Evolutionary conservation across 208 protist genomes (phyloP), one percentile per base, ranked within the genome.

Genomic region (Angomonas deanei): DNA sequence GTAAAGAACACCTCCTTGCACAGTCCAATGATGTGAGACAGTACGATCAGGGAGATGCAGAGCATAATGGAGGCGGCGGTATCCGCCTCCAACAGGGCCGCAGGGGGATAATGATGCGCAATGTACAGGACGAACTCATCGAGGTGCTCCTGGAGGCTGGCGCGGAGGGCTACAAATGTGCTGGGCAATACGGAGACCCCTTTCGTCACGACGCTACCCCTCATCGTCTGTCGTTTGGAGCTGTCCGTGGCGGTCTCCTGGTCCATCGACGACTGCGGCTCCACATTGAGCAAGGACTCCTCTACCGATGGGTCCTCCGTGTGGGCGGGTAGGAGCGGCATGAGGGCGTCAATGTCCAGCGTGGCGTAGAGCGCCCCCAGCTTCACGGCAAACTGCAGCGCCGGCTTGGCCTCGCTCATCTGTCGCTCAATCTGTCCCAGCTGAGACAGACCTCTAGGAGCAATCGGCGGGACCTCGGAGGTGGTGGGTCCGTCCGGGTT

Each of bases 301-400:
- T 42, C 36, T 24, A 56, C 2, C 6, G 50, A 56, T 15, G 50
- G 21, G 23, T 27, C 28, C 26, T 5, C 24, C 2, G 39, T 38
- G 58, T 42, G 13, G 6, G 23, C 24, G 1, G 66, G 66, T 31
- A 66, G 67, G 47, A 85, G 38, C 19, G 70, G 68, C 32, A 85
- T 66, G 36, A 85, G 60, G 19, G 80, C 82, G 68, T 87, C 78
- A 61, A 92, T 82, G 72, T 92, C 86, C 70, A 89, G 80, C 23
- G 80, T 76, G 13, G 72, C 78, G 63, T 88, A 92, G 15, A 89
- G 56, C 6, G 73, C 80, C 47, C 86, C 82, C 17, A 92, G 57
- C 58, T 83, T 87, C 30, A 78, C 66, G 32, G 79, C 86, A 61
- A 92, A 78, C 71, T 81, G 76, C 28, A 89, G 73, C 5, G 79